These are phyloP conservation scores for Syncephalis plumigaleata DNA, from an alignment of 371 early-diverging fungal genomes.

Conservation along the genomic window DNA sequence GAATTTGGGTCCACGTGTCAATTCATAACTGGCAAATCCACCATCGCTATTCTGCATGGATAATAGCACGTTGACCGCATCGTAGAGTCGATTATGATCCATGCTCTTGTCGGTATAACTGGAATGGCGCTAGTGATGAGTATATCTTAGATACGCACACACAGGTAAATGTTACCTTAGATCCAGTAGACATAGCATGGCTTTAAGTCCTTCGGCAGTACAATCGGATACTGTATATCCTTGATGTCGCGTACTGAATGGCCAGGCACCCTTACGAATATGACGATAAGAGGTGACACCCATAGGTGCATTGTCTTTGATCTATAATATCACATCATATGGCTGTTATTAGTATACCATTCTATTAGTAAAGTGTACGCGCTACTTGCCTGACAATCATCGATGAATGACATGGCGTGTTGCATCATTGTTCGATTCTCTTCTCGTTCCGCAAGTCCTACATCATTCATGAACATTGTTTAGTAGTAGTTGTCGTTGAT, in stretches of 20 bases:
- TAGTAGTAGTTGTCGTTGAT: not conserved
- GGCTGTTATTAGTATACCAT: too few relatives aligned
- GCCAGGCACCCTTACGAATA: constrained; percentile 82
- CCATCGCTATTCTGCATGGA: constrained; percentile 82
- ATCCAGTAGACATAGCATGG: constrained; percentile 56
- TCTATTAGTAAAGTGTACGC: not conserved
- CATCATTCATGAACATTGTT: constrained; percentile 8
- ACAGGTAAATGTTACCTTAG: too few relatives aligned
- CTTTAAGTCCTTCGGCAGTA: constrained; percentile 89
- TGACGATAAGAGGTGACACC: constrained; percentile 60
- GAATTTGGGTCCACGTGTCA: constrained; percentile 52
- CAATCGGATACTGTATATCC: constrained; percentile 92
- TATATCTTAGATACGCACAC: too few relatives aligned
- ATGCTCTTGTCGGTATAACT: constrained; percentile 22
- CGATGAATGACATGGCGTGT: constrained; percentile 65
- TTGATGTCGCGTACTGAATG: constrained; percentile 88
- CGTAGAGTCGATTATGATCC: constrained; percentile 42
- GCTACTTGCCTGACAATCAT: constrained; percentile 46
- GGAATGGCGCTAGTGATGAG: not conserved
- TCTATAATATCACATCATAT: too few relatives aligned
- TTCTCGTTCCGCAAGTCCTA: constrained; percentile 41
- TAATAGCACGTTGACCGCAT: constrained; percentile 80
- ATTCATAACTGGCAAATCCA: constrained; percentile 87
- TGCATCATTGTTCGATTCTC: constrained; percentile 49
- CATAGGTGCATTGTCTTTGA: constrained; percentile 50